Percentiles rank a stretch among this genome's conserved stretches.
phyloP scores from a whole-genome alignment of 148 eudicot species.

The Rhododendron williamsianum region DNA sequence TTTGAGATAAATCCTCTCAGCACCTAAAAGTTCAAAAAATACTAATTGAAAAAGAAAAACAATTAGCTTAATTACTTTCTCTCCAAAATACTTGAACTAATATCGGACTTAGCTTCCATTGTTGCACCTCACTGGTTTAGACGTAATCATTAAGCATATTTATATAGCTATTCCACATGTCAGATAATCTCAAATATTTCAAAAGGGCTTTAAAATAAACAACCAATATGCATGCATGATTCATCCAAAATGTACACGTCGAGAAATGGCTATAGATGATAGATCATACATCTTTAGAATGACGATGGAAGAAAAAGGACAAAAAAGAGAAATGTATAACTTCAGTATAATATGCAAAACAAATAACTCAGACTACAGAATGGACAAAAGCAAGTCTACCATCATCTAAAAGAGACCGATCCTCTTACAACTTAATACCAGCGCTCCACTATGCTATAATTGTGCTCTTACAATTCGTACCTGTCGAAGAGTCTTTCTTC shows the following conservation, averaged over 20 bases:
- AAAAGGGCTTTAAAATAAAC: neutral
- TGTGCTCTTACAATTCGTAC: slow-evolving; percentile 27
- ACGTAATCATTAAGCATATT: neutral
- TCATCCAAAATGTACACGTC: neutral
- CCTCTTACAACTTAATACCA: neutral
- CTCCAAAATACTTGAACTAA: neutral
- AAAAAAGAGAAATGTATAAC: neutral
- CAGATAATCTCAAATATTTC: neutral
- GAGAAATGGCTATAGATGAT: neutral
- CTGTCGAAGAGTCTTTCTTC: slow-evolving; percentile 82
- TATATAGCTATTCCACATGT: neutral
- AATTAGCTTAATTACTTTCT: neutral
- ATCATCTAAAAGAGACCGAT: neutral
- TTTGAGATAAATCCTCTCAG: neutral
- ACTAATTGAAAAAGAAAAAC: neutral
- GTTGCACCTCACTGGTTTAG: neutral
- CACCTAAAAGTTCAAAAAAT: neutral
- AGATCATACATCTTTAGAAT: neutral
- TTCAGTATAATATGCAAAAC: neutral
- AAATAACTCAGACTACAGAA: neutral
- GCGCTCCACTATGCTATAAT: neutral
- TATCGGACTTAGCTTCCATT: neutral
- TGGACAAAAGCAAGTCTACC: neutral
- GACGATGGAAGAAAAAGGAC: neutral
- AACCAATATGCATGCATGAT: neutral